Percentiles rank a stretch among this genome's conserved stretches.
Evolutionary conservation across 169 alveolate genomes (phyloP).

Genomic region (Cardiosporidium cionae): DNA sequence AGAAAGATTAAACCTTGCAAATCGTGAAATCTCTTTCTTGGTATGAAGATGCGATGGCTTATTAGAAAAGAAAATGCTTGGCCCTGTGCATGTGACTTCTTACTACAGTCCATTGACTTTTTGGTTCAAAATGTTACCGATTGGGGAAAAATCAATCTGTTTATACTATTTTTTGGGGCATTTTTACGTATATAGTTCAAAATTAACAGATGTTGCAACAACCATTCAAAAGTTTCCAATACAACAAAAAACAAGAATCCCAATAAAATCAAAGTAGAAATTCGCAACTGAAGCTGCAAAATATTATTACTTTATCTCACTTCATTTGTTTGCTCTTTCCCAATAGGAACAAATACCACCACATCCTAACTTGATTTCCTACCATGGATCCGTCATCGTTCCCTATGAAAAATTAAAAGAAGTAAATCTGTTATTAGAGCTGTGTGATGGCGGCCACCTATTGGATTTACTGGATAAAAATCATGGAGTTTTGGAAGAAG

Average conservation of each 20-base stretch:
- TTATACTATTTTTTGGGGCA: background rate
- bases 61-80: background rate
- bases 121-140: background rate
- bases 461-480: background rate
- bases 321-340: background rate
- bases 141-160: background rate
- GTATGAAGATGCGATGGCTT: too few species aligned
- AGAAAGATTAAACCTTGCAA: constrained; percentile 15
- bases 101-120: background rate
- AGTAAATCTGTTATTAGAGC: constrained; percentile 15
- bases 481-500: background rate
- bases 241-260: too few species aligned
- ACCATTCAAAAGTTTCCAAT: too few species aligned
- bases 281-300: too few species aligned
- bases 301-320: too few species aligned
- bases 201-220: too few species aligned
- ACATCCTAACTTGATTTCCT: background rate
- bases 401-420: background rate
- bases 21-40: background rate
- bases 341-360: constrained; percentile 6
- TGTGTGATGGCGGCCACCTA: constrained; percentile 22
- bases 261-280: too few species aligned
- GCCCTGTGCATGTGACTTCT: background rate
- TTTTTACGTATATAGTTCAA: too few species aligned
- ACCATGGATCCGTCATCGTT: background rate